Evolutionary conservation across 2,329 filamentous ascomycete genomes (phyloP).

Genomic region (Capronia coronata): DNA sequence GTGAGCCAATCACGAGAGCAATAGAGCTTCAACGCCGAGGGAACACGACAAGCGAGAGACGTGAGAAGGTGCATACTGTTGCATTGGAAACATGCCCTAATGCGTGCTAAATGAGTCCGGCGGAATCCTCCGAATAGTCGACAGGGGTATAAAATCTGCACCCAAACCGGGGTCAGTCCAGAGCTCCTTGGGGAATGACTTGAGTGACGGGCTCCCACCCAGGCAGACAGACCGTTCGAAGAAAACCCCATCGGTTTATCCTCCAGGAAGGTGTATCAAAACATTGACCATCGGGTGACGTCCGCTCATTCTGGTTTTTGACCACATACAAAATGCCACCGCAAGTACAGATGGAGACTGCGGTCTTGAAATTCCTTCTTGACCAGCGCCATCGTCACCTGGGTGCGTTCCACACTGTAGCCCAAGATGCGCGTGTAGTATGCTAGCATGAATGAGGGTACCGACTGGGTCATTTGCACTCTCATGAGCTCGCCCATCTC

Average conservation of each 20-base stretch:
- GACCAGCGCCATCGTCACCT: slow-evolving; percentile 10
- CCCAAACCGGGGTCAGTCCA: not conserved
- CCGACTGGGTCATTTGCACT: slow-evolving; percentile 6
- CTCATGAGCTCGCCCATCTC: slow-evolving; percentile 39
- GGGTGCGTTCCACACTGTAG: slow-evolving; percentile 8
- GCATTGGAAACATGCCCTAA: not conserved
- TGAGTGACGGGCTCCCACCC: no score
- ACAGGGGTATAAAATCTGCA: not conserved
- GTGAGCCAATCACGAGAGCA: not conserved
- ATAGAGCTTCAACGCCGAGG: not conserved
- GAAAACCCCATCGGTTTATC: no score
- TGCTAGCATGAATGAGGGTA: slow-evolving; percentile 13
- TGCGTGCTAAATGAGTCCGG: not conserved
- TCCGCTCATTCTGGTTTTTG: slow-evolving; percentile 6
- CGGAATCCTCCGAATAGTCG: not conserved
- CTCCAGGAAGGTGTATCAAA: not conserved
- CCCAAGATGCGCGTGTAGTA: slow-evolving; percentile 10
- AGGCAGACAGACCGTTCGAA: no score
- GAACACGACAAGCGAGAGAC: not conserved
- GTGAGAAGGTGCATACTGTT: not conserved
- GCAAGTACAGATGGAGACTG: slow-evolving; percentile 34
- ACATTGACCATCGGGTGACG: not conserved
- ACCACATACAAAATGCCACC: slow-evolving; percentile 16
- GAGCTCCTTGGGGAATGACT: not conserved
- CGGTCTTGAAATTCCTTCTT: slow-evolving; percentile 27